Evolutionary conservation across 768 basidiomycete genomes (phyloP).

Genomic region (Paxillus rubicundulus): DNA sequence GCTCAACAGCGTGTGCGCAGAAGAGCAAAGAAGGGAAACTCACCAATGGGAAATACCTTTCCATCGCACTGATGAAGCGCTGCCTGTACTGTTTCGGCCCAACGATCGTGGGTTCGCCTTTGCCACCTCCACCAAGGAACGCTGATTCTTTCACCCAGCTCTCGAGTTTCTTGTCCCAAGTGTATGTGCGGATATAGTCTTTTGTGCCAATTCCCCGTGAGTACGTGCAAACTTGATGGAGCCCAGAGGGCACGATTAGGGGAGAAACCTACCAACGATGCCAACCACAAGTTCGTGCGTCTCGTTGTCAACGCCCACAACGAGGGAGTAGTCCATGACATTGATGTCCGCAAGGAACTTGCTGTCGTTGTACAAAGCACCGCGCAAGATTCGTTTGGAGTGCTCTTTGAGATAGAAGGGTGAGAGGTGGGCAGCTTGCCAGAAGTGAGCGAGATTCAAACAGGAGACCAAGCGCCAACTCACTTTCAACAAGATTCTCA

Average conservation of each 20-base stretch:
- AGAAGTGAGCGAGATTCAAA: slow-evolving; percentile 9
- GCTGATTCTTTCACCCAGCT: slow-evolving; percentile 97
- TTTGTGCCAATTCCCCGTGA: slow-evolving; percentile 4
- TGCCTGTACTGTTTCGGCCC: slow-evolving; percentile 94
- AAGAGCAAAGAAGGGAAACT: slow-evolving; percentile 21
- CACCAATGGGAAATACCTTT: slow-evolving; percentile 84
- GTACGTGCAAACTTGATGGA: not conserved
- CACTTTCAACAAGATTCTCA: slow-evolving; percentile 92
- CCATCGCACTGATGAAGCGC: slow-evolving; percentile 84
- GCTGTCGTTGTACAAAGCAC: slow-evolving; percentile 92
- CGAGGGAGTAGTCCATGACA: slow-evolving; percentile 96
- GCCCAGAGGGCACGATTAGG: not conserved
- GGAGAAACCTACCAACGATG: slow-evolving; percentile 76
- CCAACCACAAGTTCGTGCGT: slow-evolving; percentile 93
- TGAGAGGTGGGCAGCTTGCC: slow-evolving; percentile 71
- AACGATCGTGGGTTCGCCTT: slow-evolving; percentile 93
- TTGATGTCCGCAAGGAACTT: slow-evolving; percentile 92
- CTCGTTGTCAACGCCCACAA: slow-evolving; percentile 90
- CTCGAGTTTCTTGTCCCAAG: slow-evolving; percentile 98
- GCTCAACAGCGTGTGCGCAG: not conserved
- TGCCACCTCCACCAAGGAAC: slow-evolving; percentile 78
- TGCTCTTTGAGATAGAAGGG: slow-evolving; percentile 98
- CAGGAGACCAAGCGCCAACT: slow-evolving; percentile 18
- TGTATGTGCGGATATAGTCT: slow-evolving; percentile 96
- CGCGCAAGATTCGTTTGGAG: slow-evolving; percentile 86